Base-by-base conservation (phyloP, 2,329 filamentous ascomycete genomes). In the Neofusicoccum kwambonambiense region DNA sequence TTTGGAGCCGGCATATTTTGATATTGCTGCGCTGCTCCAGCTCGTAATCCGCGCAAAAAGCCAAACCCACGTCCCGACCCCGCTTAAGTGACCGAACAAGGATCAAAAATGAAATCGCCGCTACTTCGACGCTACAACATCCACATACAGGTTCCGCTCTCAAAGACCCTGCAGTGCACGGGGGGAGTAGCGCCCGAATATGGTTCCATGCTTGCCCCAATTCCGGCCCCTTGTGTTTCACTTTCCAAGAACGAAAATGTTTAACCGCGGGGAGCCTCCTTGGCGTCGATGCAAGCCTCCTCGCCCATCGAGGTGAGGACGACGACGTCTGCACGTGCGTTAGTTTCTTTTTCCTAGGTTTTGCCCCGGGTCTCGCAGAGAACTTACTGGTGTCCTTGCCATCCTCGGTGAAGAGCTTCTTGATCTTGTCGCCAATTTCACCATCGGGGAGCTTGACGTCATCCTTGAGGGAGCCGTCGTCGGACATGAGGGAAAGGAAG, bases 221-320 rank as follows among this genome's bases (percentile, higher is more conserved):
- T 35, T 51, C 15, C n/a, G 52, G 54, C 17, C 54, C 37, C 44
- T 44, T 49, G 17, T 50, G 52, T 41, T 51, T 44, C 17, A 47
- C 52, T 64, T 64, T 66, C 60, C 60, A 64, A 56, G 19, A 49
- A 50, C 27, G 44, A 49, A 41, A 42, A 31, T 22, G 39, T 27
- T 63, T 66, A 66, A 56, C 39, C 66, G 73, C 75, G 81, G 80
- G 91, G 89, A 80, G 91, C 92, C 84, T 97, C 93, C 89, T 98
- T 98, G 83, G 89, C 90, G 79, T 97, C 93, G 79, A 97, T 90
- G 77, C 89, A 90, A 74, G 86, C 83, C 87, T 98, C 91, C 84
- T 99, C 94, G 78, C 91, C 91, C 95, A 99, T 99, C 79, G 95
- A 89, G 75, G 92, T 91, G 78, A 96, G 90, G 79, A 99, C 88